Base-by-base conservation (phyloP, 2,329 filamentous ascomycete species). In the Alternaria conjuncta region DNA sequence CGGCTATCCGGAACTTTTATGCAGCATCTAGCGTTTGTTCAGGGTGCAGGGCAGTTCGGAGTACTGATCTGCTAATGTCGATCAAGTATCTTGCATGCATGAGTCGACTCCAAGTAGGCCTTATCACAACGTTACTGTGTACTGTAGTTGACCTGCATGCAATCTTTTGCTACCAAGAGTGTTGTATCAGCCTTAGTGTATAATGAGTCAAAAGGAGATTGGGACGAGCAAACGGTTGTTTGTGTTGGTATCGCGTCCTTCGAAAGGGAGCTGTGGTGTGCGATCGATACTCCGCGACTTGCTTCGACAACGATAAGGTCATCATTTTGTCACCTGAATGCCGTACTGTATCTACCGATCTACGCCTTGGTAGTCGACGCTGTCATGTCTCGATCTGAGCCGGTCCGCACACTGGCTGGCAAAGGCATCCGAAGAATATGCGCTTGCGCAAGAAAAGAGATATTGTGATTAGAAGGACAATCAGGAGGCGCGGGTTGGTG, bases 41-140 rank as follows among this genome's bases (percentile, higher is more conserved):
- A 25, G 26, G 8, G 28, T 45, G n/a, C 30, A 25, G 21, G 36
- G 28, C 43, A 18, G 21, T 55, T 26, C 26, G 41, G 30, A 50
- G 43, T 55, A 36, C 26, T 49, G 30, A 56, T 60, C 50, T 36
- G 23, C 50, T 55, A 55, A 45, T 55, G 50, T 55, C 28, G 28
- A 60, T 56, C 51, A 13, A 49, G 26, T 30, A 47, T 30, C 36
- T 25, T 41, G 51, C 51, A 56, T 55, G 44, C 20, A 45, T 55
- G 44, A 55, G 46, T 26, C 41, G 28, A 23, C 20, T 30, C 21
- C 44, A 23, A n/a, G 28, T 32, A 44, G 41, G 23, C 18, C 43
- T 20, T 56, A 60, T 41, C 43, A 20, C 25, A 15, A 9, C 28
- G 6, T 32, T 15, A 25, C 6, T 5, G 21, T 49, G 45, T 26